Evolutionary conservation across 805 yeast genomes (phyloP).

Genomic region (Candida saitoana): DNA sequence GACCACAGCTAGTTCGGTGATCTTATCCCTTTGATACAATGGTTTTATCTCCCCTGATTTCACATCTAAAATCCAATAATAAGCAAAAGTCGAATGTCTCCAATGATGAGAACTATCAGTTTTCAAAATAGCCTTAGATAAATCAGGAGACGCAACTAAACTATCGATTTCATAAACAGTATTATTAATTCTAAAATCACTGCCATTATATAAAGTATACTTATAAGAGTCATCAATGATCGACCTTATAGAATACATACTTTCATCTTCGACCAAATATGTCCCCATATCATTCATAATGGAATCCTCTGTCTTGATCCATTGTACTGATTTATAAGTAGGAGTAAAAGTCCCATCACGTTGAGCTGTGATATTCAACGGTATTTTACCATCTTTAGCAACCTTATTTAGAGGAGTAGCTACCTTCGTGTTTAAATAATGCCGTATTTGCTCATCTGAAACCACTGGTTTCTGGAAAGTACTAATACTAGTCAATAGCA

Average conservation of each 20-base stretch:
- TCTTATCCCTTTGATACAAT: slow-evolving; percentile 11
- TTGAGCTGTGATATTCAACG: slow-evolving; percentile 25
- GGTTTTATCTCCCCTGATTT: slow-evolving; percentile 26
- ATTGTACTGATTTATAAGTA: slow-evolving; percentile 53
- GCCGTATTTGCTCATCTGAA: slow-evolving; percentile 2
- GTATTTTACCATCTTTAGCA: slow-evolving; percentile 16
- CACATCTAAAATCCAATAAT: slow-evolving; percentile 60
- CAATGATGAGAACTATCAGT: slow-evolving; percentile 62
- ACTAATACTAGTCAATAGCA: slow-evolving; percentile 22
- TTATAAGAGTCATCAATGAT: slow-evolving; percentile 43
- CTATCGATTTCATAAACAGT: slow-evolving; percentile 45
- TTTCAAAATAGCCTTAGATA: slow-evolving; percentile 52
- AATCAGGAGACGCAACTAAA: slow-evolving; percentile 64
- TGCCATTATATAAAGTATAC: slow-evolving; percentile 47
- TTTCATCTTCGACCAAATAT: slow-evolving; percentile 41
- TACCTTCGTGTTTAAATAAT: slow-evolving; percentile 3
- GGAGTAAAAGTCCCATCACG: slow-evolving; percentile 60
- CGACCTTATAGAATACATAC: slow-evolving; percentile 53
- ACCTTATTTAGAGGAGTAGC: slow-evolving; percentile 9
- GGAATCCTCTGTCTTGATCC: slow-evolving; percentile 59
- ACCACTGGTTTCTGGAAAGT: slow-evolving; percentile 10
- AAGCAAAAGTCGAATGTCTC: slow-evolving; percentile 65
- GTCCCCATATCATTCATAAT: slow-evolving; percentile 59
- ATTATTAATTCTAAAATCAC: slow-evolving; percentile 38
- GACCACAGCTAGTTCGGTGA: slow-evolving; percentile 45